These are phyloP conservation scores for Globisporangium lucens DNA, from an alignment of 352 stramenopile species.

Conservation along the genomic window DNA sequence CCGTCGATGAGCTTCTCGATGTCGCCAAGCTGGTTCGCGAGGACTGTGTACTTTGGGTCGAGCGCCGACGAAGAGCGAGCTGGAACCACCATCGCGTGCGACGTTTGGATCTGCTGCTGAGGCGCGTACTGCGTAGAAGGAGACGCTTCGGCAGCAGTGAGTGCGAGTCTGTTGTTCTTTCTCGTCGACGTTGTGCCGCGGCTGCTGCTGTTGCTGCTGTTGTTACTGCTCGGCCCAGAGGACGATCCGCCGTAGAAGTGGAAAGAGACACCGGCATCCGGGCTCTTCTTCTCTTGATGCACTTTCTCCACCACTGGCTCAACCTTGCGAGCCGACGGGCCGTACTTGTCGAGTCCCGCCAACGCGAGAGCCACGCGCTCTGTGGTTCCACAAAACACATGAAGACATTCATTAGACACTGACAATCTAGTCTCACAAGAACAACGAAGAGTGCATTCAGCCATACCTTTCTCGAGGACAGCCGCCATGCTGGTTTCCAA, in stretches of 20 bases:
- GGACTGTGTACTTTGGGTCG: constrained; percentile 29
- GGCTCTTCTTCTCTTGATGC: constrained; percentile 17
- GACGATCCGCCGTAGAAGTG: constrained; percentile 46
- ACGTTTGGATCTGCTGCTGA: constrained; percentile 3
- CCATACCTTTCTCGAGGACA: constrained; percentile 28
- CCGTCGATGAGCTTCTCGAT: constrained; percentile 64
- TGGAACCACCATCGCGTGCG: constrained; percentile 20
- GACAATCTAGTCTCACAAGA: background rate
- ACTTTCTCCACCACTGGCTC: constrained; percentile 23
- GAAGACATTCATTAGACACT: background rate
- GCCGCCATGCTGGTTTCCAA: constrained; percentile 38
- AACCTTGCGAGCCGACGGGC: constrained; percentile 13
- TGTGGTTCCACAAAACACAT: background rate
- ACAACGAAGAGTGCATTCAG: background rate
- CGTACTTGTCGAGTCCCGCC: constrained; percentile 14
- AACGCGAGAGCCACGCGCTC: constrained; percentile 19
- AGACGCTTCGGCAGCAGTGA: constrained; percentile 20
- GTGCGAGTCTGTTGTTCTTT: constrained; percentile 17
- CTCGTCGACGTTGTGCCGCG: constrained; percentile 14
- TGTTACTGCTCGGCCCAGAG: background rate
- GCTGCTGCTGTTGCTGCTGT: constrained; percentile 3
- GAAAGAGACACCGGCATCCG: constrained; percentile 50
- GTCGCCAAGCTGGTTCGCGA: constrained; percentile 48
- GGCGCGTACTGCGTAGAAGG: background rate
- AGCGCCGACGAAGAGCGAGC: constrained; percentile 5